Base-by-base conservation (phyloP, 805 yeast species). In the Monosporozyma yasuniensis region DNA sequence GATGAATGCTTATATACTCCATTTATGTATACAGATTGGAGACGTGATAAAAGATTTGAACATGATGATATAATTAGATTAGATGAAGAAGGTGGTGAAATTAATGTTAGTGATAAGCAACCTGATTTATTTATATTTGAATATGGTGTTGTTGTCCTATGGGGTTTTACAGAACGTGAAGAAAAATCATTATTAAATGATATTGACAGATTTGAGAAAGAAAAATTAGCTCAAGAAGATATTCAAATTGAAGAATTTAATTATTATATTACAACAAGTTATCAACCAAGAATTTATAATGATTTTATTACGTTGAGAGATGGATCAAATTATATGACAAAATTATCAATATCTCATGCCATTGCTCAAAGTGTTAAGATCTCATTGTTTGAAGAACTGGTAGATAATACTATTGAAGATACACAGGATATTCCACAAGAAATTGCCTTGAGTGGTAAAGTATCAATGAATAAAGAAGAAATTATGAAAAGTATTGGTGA, bases 401-500 rank as follows among this genome's bases (percentile, higher is more conserved):
- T 93, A 11, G 96, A 91, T 68, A 90, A 90, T 65, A 93, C 99
- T 2, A 93, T 93, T 61, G 96, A 89, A 64, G 97, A 89, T 63
- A 93, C 98, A 1, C 96, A 91, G 63, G 96, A 90, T 60, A 89
- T 93, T 47, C 99, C 99, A 2, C 95, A 87, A 61, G 96, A 90
- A 66, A 87, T 93, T 62, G 97, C 99, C 1, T 80, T 81, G 34
- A 83, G 93, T 10, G 99, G 99, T 61, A 90, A 90, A 65, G 96
- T 93, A 49, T 87, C 85, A 56, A 89, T 93, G 97, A 80, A 84
- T 27, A 80, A 96, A 60, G 91, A 84, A 58, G 96, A 90, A 58
- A 93, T 93, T 50, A 93, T 93, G 98, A 93, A 89, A 70, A 84
- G 93, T 51, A 93, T 93, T 50, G 99, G 99, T 11, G 98, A 93